Evolutionary conservation across 2,329 filamentous ascomycete species (phyloP).

Genomic region (Sclerotinia borealis): DNA sequence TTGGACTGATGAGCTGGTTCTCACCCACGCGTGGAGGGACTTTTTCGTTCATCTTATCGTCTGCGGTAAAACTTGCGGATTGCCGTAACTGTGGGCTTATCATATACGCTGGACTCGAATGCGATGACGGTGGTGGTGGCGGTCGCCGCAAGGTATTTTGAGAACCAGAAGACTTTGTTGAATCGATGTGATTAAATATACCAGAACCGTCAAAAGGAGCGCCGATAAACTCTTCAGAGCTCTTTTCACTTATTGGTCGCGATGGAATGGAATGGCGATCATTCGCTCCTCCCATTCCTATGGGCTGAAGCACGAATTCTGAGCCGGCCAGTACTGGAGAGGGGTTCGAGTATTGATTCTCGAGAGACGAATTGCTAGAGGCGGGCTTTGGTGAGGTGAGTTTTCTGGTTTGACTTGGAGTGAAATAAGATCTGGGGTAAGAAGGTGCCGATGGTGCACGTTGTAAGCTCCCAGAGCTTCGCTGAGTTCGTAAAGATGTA

Average conservation of each 20-base stretch:
- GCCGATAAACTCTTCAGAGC: slow-evolving; percentile 56
- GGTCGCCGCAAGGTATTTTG: slow-evolving; percentile 35
- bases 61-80: slow-evolving; percentile 58
- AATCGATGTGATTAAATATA: slow-evolving; percentile 55
- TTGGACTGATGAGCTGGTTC: slow-evolving; percentile 47
- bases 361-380: slow-evolving; percentile 34
- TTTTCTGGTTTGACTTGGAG: slow-evolving; percentile 35
- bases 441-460: slow-evolving; percentile 53
- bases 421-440: slow-evolving; percentile 31
- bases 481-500: slow-evolving; percentile 51
- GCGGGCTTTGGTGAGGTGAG: slow-evolving; percentile 41
- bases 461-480: slow-evolving; percentile 57
- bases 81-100: slow-evolving; percentile 54
- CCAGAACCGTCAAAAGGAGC: slow-evolving; percentile 59
- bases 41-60: slow-evolving; percentile 45
- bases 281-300: slow-evolving; percentile 18
- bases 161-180: slow-evolving; percentile 30
- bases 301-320: slow-evolving; percentile 22
- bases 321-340: slow-evolving; percentile 28
- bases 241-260: slow-evolving; percentile 39
- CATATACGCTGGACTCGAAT: slow-evolving; percentile 47
- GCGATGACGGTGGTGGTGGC: slow-evolving; percentile 41
- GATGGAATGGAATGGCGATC: slow-evolving; percentile 34
- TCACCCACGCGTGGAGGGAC: slow-evolving; percentile 39
- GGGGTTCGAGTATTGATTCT: slow-evolving; percentile 28